Evolutionary conservation across 768 basidiomycete genomes (phyloP).

Genomic region (Pleurotus eryngii): DNA sequence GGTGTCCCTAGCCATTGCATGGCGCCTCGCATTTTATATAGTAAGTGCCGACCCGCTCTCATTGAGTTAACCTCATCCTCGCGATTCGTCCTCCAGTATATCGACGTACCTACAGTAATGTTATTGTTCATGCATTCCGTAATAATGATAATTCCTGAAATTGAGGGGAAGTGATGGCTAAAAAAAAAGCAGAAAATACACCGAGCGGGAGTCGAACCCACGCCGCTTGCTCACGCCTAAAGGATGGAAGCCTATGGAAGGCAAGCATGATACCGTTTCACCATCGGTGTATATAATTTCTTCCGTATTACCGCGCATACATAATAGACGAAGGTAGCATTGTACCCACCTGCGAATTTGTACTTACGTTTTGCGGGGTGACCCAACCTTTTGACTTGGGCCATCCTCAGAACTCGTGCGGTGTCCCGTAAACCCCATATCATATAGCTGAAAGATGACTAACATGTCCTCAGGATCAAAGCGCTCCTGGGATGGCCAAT

Average conservation of each 20-base stretch:
- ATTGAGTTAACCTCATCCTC: background rate
- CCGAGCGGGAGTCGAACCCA: conserved; percentile 7
- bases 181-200: background rate
- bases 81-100: background rate
- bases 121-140: conserved; percentile 5
- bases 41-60: background rate
- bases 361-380: background rate
- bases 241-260: too few relatives aligned
- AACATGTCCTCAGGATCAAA: conserved; percentile 69
- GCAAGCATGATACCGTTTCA: conserved; percentile 5
- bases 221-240: conserved; percentile 6
- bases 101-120: conserved; percentile 3
- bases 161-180: background rate
- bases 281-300: conserved; percentile 3
- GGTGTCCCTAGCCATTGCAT: conserved; percentile 1
- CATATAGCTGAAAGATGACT: conserved; percentile 56
- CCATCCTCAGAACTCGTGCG: conserved; percentile 50
- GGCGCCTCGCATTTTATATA: too few relatives aligned
- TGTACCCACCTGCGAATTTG: too few relatives aligned
- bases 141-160: conserved; percentile 3
- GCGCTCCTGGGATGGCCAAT: too few relatives aligned
- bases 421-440: conserved; percentile 67
- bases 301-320: too few relatives aligned
- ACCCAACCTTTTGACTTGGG: too few relatives aligned
- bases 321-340: too few relatives aligned